These are phyloP conservation scores for Papilionanthe hybrid DNA, from an alignment of 116 monocot species.

Conservation along the genomic window DNA sequence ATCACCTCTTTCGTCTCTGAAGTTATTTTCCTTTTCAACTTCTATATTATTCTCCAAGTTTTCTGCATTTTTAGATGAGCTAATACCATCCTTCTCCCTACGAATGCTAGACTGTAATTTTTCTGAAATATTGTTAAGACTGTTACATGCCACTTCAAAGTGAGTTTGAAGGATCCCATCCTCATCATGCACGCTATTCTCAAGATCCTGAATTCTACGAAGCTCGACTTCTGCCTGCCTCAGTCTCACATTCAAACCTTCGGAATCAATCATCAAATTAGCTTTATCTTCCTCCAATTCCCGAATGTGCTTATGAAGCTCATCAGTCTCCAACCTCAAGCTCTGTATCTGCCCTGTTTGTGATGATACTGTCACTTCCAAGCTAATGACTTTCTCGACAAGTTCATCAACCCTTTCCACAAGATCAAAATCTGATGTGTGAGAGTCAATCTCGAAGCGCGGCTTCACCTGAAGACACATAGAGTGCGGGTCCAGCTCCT, in stretches of 20 bases:
- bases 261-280: slow-evolving; percentile 14
- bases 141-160: slow-evolving; percentile 8
- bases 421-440: slow-evolving; percentile 35
- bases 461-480: slow-evolving; percentile 23
- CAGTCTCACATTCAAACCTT: slow-evolving; percentile 17
- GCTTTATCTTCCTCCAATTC: slow-evolving; percentile 29
- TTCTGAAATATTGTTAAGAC: slow-evolving; percentile 21
- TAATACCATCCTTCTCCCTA: not conserved
- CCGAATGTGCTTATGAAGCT: slow-evolving; percentile 23
- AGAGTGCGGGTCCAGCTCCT: slow-evolving; percentile 11
- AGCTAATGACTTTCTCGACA: slow-evolving; percentile 32
- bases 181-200: slow-evolving; percentile 21
- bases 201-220: slow-evolving; percentile 20
- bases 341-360: slow-evolving; percentile 22
- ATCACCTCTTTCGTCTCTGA: not conserved
- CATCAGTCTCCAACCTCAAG: slow-evolving; percentile 24
- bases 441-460: slow-evolving; percentile 23
- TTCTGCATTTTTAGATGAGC: not conserved
- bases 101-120: slow-evolving; percentile 7
- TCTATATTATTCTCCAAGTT: not conserved
- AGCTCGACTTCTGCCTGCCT: slow-evolving; percentile 30
- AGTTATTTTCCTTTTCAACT: not conserved
- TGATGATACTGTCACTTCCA: slow-evolving; percentile 37
- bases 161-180: slow-evolving; percentile 2
- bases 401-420: slow-evolving; percentile 39